Evolutionary conservation across 768 basidiomycete species (phyloP), one percentile per base, ranked within the genome.

Genomic region (Panaeolus papilionaceus): DNA sequence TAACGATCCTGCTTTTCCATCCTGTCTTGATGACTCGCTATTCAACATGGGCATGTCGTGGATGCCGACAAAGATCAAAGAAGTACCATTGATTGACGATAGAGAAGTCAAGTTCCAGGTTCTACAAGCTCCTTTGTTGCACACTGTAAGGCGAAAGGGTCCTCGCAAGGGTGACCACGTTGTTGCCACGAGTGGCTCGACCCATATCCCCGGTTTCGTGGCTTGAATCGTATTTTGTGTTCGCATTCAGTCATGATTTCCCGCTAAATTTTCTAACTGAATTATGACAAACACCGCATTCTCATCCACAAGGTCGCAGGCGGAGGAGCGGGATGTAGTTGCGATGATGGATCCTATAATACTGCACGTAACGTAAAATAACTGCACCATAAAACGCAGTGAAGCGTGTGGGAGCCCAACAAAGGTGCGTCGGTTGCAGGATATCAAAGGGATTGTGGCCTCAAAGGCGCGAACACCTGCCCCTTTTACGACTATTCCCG

Each of bases 331-430:
- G 23, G 9, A 9, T 26, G 7, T 51, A 9, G 47, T 51, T 9
- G 8, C 20, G 4, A 12, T 12, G 26, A 26, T 23, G 47, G 4
- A 51, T 51, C n/a, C 26, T 12, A 23, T 26, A 23, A 8, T 26
- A 51, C 47, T 51, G 47, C 47, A 26, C 7, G 7, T 51, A 4
- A 51, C 47, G 47, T 51, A 51, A 51, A 2, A 26, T 51, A 23
- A 51, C 47, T 51, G 47, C 47, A 51, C 47, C 47, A 2, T 11
- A 51, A 51, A 51, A 51, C 47, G 47, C 47, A 51, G 47, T 51
- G 47, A 49, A n/a, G 47, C 47, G 18, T 51, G 47, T 51, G 47
- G 26, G n/a, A 20, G 12, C 8, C 47, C 9, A 23, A 44, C 47
- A 51, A 51, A 51, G 47, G 47, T 51, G 47, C 47, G 47, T 51